phyloP scores from a whole-genome alignment of 1,284 basidiomycete species.

The Gomphus bonarii region DNA sequence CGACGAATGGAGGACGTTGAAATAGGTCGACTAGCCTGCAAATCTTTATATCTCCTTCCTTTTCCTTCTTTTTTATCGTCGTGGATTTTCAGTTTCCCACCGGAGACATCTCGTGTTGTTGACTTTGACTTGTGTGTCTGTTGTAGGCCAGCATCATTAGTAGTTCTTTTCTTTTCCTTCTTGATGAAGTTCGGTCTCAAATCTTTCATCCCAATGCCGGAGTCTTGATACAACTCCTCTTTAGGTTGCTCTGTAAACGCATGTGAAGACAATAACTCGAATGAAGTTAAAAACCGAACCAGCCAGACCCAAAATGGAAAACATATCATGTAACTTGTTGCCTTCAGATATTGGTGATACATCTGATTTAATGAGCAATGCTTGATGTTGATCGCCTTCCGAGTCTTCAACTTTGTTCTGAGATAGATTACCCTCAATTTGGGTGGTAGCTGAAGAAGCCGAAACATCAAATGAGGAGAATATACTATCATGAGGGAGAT shows the following conservation, averaged over 20 bases:
- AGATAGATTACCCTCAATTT: background rate
- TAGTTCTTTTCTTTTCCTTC: background rate
- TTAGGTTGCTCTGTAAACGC: background rate
- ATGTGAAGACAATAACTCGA: background rate
- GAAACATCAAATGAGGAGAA: slow-evolving; percentile 7
- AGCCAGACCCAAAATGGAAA: background rate
- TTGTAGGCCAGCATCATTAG: background rate
- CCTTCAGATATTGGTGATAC: background rate
- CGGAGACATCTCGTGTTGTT: background rate
- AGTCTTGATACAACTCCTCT: background rate
- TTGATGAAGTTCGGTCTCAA: background rate
- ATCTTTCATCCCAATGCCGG: background rate
- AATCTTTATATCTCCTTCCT: background rate
- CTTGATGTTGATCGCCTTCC: background rate
- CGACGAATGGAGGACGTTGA: background rate
- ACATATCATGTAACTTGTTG: slow-evolving; percentile 5
- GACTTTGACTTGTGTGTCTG: background rate
- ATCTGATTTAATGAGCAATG: background rate
- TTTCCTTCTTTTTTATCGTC: background rate
- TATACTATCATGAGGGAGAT: slow-evolving; percentile 8
- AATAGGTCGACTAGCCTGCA: background rate
- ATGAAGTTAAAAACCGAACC: background rate
- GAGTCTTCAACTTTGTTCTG: background rate
- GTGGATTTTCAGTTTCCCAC: background rate
- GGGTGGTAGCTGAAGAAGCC: background rate